phyloP scores from a whole-genome alignment of 179 eudicot species.

The Spergularia azorica region DNA sequence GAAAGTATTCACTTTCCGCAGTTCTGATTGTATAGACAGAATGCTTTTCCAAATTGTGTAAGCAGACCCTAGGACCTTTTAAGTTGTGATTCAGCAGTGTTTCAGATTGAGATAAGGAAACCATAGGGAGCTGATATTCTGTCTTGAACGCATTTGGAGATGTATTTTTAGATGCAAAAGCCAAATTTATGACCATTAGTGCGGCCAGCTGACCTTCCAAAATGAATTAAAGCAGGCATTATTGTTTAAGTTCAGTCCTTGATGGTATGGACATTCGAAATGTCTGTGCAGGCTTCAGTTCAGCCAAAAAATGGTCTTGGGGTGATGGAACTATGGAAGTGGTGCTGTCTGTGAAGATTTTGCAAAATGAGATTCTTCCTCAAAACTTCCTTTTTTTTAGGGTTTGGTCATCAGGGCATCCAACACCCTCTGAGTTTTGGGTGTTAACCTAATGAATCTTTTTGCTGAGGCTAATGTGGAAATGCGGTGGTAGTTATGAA shows the following conservation, averaged over 20 bases:
- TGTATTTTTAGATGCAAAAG: slow-evolving; percentile 2
- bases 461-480: neutral
- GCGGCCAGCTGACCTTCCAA: slow-evolving; percentile 6
- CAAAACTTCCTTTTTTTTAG: neutral
- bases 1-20: neutral
- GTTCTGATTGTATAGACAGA: neutral
- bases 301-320: neutral
- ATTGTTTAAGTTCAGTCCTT: slow-evolving; percentile 7
- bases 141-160: neutral
- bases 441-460: neutral
- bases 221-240: neutral
- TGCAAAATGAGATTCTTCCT: neutral
- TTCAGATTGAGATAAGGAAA: slow-evolving; percentile 1
- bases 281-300: neutral
- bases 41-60: neutral
- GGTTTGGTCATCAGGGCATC: slow-evolving; percentile 14
- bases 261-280: neutral
- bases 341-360: neutral
- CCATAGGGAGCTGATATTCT: slow-evolving; percentile 6
- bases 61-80: no score
- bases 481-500: neutral
- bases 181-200: neutral
- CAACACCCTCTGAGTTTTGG: neutral
- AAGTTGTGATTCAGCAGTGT: neutral
- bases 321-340: neutral